phyloP scores from a whole-genome alignment of 495 filamentous ascomycete genomes.

The Hypoxylon subgilvum region DNA sequence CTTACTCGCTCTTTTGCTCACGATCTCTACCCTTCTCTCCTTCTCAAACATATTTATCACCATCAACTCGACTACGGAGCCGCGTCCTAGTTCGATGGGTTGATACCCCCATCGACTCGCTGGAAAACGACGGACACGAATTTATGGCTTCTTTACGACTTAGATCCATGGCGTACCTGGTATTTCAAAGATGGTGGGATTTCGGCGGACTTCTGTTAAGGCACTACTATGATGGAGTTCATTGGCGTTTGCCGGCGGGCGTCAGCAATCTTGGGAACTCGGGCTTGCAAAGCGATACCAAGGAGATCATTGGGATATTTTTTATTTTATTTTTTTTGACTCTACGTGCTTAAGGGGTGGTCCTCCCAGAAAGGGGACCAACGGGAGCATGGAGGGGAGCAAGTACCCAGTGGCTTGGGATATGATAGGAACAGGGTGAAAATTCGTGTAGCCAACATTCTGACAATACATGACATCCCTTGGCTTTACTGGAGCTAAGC shows the following conservation, averaged over 20 bases:
- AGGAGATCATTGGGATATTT: slow-evolving; percentile 22
- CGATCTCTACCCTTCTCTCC: slow-evolving; percentile 24
- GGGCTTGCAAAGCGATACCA: slow-evolving; percentile 35
- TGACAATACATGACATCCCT: slow-evolving; percentile 28
- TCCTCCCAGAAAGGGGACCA: slow-evolving; percentile 19
- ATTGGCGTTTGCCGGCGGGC: slow-evolving; percentile 45
- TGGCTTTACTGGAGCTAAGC: slow-evolving; percentile 12
- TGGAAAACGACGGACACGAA: slow-evolving; percentile 24
- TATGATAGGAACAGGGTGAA: slow-evolving; percentile 24
- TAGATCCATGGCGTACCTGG: slow-evolving; percentile 37
- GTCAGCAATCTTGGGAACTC: slow-evolving; percentile 33
- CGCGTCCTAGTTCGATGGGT: slow-evolving; percentile 15
- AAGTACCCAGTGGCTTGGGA: slow-evolving; percentile 1
- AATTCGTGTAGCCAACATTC: slow-evolving; percentile 37
- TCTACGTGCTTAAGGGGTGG: slow-evolving; percentile 1
- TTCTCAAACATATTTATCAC: slow-evolving; percentile 34
- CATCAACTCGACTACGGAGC: slow-evolving; percentile 12
- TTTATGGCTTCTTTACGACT: slow-evolving; percentile 38
- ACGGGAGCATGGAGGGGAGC: slow-evolving; percentile 1
- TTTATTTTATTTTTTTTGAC: slow-evolving; percentile 15
- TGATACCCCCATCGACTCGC: not conserved
- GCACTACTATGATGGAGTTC: slow-evolving; percentile 41
- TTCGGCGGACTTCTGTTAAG: slow-evolving; percentile 30
- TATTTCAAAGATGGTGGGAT: slow-evolving; percentile 29
- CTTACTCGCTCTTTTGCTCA: slow-evolving; percentile 11